Conservation (phyloP, 805 yeast species). For the Suhomyces kilbournensis region DNA sequence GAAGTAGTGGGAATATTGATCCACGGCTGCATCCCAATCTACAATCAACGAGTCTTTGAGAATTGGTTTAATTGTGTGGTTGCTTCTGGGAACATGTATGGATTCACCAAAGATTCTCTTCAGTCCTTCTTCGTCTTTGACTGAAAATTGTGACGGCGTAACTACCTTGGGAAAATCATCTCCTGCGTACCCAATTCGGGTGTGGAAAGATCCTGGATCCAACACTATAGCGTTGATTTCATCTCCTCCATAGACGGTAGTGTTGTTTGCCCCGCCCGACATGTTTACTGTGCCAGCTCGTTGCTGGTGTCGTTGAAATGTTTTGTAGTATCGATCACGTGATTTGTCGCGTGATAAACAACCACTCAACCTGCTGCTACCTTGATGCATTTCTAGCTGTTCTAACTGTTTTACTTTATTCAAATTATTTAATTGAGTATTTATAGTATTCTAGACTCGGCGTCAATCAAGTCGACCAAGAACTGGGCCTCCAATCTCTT, state of each 20-base stretch:
- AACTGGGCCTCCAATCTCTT: conserved; percentile 86
- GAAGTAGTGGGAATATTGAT: conserved; percentile 66
- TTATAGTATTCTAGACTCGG: conserved; percentile 51
- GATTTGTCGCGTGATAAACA: background rate
- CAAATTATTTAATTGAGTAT: background rate
- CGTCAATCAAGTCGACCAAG: conserved; percentile 63
- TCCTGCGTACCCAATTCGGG: conserved; percentile 90
- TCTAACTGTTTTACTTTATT: background rate
- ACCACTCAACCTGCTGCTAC: background rate
- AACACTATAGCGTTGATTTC: conserved; percentile 89
- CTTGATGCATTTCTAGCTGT: too few relatives aligned
- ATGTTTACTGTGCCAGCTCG: conserved; percentile 8
- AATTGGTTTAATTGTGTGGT: conserved; percentile 53
- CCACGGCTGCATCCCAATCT: conserved; percentile 86
- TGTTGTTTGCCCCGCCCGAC: conserved; percentile 20
- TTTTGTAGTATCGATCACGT: background rate
- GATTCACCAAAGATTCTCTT: conserved; percentile 37
- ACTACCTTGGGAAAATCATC: conserved; percentile 81
- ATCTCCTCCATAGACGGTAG: conserved; percentile 47
- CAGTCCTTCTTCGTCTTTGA: conserved; percentile 31
- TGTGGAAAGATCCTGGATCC: conserved; percentile 84
- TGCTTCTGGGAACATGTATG: conserved; percentile 49
- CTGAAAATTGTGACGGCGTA: conserved; percentile 64
- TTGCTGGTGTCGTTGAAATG: background rate
- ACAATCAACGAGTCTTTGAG: conserved; percentile 57